phyloP scores from a whole-genome alignment of 2,329 filamentous ascomycete species.

The Scedosporium minutisporum region DNA sequence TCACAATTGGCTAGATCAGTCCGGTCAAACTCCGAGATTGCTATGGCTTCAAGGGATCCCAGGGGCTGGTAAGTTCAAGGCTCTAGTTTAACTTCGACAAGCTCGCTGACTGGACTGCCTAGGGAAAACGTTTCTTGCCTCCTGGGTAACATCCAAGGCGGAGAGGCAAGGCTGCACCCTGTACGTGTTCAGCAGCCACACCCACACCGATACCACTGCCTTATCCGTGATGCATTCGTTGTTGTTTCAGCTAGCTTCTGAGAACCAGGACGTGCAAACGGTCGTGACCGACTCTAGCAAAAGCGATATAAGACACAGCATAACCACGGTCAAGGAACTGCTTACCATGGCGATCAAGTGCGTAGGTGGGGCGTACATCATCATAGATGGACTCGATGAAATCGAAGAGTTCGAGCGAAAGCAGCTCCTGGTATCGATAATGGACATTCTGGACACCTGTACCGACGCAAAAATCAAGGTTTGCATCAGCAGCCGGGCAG shows the following conservation, averaged over 20 bases:
- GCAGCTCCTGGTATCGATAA: not conserved
- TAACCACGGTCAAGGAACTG: not conserved
- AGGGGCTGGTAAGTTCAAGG: not conserved
- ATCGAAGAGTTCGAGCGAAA: not conserved
- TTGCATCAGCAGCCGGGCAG: not conserved
- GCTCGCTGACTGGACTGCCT: not conserved
- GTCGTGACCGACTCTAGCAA: not conserved
- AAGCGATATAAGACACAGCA: not conserved
- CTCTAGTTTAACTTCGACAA: not conserved
- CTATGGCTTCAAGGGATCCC: constrained; percentile 1
- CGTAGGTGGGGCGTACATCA: not conserved
- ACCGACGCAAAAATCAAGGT: not conserved
- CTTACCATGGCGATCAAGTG: not conserved
- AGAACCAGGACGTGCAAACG: not conserved
- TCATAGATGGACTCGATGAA: constrained; percentile 1
- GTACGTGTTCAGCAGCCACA: not conserved
- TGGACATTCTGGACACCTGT: not conserved
- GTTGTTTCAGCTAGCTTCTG: constrained; percentile 1
- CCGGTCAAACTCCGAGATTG: not conserved
- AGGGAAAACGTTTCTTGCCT: constrained; percentile 2
- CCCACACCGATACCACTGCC: not conserved
- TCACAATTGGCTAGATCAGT: not conserved
- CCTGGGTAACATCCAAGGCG: not conserved
- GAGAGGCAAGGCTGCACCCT: too few species aligned
- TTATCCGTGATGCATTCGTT: not conserved